phyloP scores from a whole-genome alignment of 2,329 filamentous ascomycete species.

The Akanthomyces muscarius region DNA sequence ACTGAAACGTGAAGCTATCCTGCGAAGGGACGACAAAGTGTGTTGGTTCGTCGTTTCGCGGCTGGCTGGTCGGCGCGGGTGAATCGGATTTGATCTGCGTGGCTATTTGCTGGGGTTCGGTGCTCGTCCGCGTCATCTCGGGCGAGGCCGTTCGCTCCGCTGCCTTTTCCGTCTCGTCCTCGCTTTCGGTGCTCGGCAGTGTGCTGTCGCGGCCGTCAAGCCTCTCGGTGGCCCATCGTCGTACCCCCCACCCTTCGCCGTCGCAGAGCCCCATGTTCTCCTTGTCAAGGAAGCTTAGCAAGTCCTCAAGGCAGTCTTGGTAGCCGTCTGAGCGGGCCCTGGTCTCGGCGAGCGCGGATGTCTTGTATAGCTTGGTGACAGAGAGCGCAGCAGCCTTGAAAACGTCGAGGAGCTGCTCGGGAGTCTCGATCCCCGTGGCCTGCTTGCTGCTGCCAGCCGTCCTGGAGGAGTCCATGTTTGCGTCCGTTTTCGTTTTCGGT shows the following conservation, averaged over 20 bases:
- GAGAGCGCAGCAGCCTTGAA: conserved; percentile 92
- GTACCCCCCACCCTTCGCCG: conserved; percentile 66
- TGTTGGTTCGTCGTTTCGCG: conserved; percentile 28
- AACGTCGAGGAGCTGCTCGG: conserved; percentile 72
- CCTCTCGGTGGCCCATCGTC: conserved; percentile 65
- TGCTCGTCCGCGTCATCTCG: conserved; percentile 48
- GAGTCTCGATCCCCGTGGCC: conserved; percentile 35
- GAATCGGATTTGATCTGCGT: conserved; percentile 24
- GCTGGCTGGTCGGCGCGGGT: conserved; percentile 25
- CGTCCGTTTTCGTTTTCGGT: neutral
- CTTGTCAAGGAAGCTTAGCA: conserved; percentile 80
- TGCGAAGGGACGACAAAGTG: conserved; percentile 51
- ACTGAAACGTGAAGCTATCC: conserved; percentile 67
- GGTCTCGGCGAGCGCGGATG: conserved; percentile 71
- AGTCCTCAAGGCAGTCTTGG: conserved; percentile 87
- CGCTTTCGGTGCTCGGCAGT: conserved; percentile 57
- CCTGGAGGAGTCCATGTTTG: conserved; percentile 6
- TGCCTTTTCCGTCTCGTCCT: conserved; percentile 64
- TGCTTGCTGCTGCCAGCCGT: conserved; percentile 23
- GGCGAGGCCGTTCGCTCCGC: conserved; percentile 55
- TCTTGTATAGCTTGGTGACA: conserved; percentile 95
- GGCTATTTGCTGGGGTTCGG: conserved; percentile 33
- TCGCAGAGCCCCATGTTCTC: conserved; percentile 74
- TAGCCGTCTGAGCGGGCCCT: conserved; percentile 78
- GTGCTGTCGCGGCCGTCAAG: conserved; percentile 58